Conservation (phyloP, 306 rosid species). For the Gleditsia sinensis region DNA sequence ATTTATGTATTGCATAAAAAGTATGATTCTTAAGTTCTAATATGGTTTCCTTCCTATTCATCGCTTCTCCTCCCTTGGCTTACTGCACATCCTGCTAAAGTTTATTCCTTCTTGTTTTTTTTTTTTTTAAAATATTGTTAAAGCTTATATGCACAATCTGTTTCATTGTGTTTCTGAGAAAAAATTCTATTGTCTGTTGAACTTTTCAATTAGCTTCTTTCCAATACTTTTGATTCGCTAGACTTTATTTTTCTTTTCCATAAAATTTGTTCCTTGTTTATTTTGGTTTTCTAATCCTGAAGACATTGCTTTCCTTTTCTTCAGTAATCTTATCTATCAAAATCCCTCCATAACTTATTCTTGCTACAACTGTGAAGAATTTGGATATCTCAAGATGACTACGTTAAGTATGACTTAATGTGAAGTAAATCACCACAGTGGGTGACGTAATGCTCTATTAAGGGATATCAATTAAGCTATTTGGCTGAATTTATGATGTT, state of each 20-base stretch:
- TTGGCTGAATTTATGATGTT: too few species aligned
- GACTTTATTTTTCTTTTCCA: not conserved
- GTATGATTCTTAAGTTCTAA: not conserved
- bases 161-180: constrained; percentile 7
- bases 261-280: not conserved
- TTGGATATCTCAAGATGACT: not conserved
- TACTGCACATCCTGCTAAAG: not conserved
- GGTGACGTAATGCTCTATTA: too few species aligned
- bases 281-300: not conserved
- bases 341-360: not conserved
- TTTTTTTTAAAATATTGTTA: not conserved
- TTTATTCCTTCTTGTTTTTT: not conserved
- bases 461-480: too few species aligned
- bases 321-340: not conserved
- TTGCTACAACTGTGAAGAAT: not conserved
- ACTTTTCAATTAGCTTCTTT: constrained; percentile 4
- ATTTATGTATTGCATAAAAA: too few species aligned
- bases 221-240: not conserved
- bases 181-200: not conserved
- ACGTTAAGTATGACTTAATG: not conserved
- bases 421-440: not conserved
- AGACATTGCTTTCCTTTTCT: not conserved
- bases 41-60: not conserved
- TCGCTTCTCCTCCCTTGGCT: not conserved
- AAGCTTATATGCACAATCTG: not conserved